Evolutionary conservation across 495 filamentous ascomycete species (phyloP), one percentile per base, ranked within the genome.

Genomic region (Neurospora sp.): DNA sequence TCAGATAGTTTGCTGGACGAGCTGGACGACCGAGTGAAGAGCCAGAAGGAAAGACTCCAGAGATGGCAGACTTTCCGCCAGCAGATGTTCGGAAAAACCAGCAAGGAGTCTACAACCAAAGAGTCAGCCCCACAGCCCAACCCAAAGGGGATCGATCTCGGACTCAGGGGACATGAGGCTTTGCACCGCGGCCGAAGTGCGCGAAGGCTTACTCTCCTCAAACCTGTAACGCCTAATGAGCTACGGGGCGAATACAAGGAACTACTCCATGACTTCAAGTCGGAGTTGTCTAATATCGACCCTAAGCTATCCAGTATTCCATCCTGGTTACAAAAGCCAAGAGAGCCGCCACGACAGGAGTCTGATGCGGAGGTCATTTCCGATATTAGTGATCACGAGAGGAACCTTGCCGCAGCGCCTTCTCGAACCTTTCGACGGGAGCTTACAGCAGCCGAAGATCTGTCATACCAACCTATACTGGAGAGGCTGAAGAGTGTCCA

Each of bases 41-140:
- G 85, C 6, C 92, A 96, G 76, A 87, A 86, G 42, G 83, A 83
- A 70, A 87, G 93, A 39, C 76, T 97, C 44, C 83, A 86, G 71
- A 88, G 85, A 79, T 96, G 93, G 94, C 86, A 91, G 76, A 85
- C 85, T n/a, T 93, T 92, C 75, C 87, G 88, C 37, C 85, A 77
- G 77, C 82, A 71, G 42, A 86, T 86, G 74, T 84, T 86, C 74
- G 80, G 82, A 10, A 77, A 79, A 71, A 38, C 76, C 37, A 84
- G 80, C 20, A 72, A 72, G 10, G 75, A 69, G 6, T 44, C 77
- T 69, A 16, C 76, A 12, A 37, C 38, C 18, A 72, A 74, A 14
- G 74, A 75, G 38, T 62, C 78, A 35, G 27, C 70, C 4, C 79
- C 78, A 39, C 74, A 76, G 39, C 72, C 72, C 2, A 82, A 76